These are phyloP conservation scores for Alternaria conjuncta DNA, from an alignment of 2,329 filamentous ascomycete genomes.

Conservation along the genomic window DNA sequence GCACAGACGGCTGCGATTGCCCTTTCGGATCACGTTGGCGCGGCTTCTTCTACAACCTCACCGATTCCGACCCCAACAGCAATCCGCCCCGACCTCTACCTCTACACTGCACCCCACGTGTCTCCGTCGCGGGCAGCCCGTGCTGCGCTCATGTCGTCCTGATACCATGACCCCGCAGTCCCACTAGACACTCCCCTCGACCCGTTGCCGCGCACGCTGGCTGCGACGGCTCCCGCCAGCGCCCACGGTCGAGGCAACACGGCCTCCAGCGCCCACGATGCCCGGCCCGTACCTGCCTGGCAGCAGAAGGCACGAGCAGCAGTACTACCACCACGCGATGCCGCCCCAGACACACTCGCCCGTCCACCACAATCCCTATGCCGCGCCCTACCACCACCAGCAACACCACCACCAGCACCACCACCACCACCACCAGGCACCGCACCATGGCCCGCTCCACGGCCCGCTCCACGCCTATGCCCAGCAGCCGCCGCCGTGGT, in stretches of 20 bases:
- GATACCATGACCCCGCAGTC: conserved; percentile 42
- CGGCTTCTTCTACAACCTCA: conserved; percentile 24
- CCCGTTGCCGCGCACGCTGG: conserved; percentile 49
- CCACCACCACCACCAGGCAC: conserved; percentile 39
- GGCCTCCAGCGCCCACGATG: conserved; percentile 73
- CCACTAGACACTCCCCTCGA: background rate
- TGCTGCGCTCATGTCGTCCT: conserved; percentile 45
- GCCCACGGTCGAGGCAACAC: conserved; percentile 50
- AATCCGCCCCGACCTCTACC: conserved; percentile 3
- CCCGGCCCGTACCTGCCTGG: conserved; percentile 63
- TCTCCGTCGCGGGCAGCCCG: conserved; percentile 31
- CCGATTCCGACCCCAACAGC: conserved; percentile 3
- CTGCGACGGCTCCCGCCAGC: conserved; percentile 46
- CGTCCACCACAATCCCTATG: conserved; percentile 35
- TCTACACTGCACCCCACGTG: conserved; percentile 10
- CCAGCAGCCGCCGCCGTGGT: conserved; percentile 50
- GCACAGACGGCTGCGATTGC: conserved; percentile 19
- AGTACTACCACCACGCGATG: conserved; percentile 40
- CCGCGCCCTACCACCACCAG: conserved; percentile 39
- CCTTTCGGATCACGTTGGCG: conserved; percentile 11
- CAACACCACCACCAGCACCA: conserved; percentile 38
- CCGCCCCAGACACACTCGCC: conserved; percentile 27
- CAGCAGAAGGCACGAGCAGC: conserved; percentile 51
- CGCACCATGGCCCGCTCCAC: conserved; percentile 51
- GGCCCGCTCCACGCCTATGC: conserved; percentile 49